Evolutionary conservation across 2,329 filamentous ascomycete species (phyloP), one percentile per base, ranked within the genome.

Genomic region (Phoma sp.): DNA sequence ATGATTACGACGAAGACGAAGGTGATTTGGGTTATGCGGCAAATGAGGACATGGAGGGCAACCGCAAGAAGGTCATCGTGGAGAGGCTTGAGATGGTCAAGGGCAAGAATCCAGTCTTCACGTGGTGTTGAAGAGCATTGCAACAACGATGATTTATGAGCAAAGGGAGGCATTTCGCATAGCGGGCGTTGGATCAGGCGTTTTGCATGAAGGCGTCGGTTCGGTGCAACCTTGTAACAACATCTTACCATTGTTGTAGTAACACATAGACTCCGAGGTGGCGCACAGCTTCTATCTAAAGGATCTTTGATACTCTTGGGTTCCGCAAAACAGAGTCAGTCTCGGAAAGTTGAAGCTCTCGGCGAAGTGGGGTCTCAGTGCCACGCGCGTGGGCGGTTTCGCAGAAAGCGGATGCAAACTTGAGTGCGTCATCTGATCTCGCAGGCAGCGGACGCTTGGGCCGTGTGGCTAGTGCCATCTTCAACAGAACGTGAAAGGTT

Each of bases 71-170:
- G 77, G 95, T 99, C 43, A 98, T 99, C 80, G 93, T 99, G 43
- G 95, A 99, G 81, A 84, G 95, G 60, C 79, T 99, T 55, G 95
- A 99, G 81, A 90, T 94, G 57, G 95, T 99, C 59, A 98, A 98
- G 82, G 91, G 88, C 72, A 90, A 89, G 74, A 96, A 96, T 72
- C 95, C 95, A 2, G 92, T 99, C 29, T 99, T 99, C 77, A 96
- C 91, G 39, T 99, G 95, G 91, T 99, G 95, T 81, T 98, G 64
- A 75, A 46, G 55, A 51, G 29, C 10, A 51, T 33, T 50, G 25
- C 29, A 43, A 13, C 40, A 12, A 43, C 45, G 36, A 52, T 53
- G 33, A 45, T 38, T 35, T 54, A 41, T 32, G 43, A 45, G 39
- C 12, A 21, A 43, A 54, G 45, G 48, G 52, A 46, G 40, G 35